Conservation (phyloP, 352 stramenopile genomes). For the Phytophthora tubulina region DNA sequence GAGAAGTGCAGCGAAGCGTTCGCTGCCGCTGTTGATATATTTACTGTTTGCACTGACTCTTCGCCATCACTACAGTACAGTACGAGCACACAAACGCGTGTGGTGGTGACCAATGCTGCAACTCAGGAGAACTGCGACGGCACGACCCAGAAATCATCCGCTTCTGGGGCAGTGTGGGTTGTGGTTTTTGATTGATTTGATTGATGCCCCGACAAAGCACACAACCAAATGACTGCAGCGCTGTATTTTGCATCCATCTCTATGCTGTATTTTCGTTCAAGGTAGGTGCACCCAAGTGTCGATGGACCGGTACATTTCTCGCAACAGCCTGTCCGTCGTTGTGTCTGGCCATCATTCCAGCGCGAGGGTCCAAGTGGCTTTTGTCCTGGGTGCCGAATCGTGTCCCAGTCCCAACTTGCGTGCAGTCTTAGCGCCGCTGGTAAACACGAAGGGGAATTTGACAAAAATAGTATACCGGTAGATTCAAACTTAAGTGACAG, state of each 20-base stretch:
- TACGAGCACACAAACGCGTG: conserved; percentile 9
- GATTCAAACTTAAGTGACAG: too few species aligned
- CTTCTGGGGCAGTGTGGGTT: conserved; percentile 38
- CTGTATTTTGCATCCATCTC: background rate
- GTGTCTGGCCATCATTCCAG: conserved; percentile 20
- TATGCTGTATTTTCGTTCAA: conserved; percentile 12
- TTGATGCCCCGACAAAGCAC: conserved; percentile 1
- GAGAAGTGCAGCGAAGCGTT: background rate
- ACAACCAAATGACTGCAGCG: background rate
- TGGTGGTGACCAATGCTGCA: conserved; percentile 10
- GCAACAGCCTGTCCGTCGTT: conserved; percentile 24
- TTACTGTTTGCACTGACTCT: conserved; percentile 30
- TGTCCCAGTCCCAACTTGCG: background rate
- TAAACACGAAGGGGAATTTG: too few species aligned
- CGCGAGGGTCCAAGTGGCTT: conserved; percentile 3
- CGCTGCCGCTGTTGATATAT: background rate
- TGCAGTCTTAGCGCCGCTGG: conserved; percentile 3
- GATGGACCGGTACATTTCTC: conserved; percentile 9
- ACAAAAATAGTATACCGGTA: too few species aligned
- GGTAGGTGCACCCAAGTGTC: conserved; percentile 8
- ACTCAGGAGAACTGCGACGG: conserved; percentile 11
- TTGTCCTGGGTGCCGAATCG: conserved; percentile 8
- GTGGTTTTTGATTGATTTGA: conserved; percentile 34
- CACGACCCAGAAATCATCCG: conserved; percentile 43
- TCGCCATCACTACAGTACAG: conserved; percentile 3